phyloP scores from a whole-genome alignment of 345 rosid species.

The Eucalyptus albens region DNA sequence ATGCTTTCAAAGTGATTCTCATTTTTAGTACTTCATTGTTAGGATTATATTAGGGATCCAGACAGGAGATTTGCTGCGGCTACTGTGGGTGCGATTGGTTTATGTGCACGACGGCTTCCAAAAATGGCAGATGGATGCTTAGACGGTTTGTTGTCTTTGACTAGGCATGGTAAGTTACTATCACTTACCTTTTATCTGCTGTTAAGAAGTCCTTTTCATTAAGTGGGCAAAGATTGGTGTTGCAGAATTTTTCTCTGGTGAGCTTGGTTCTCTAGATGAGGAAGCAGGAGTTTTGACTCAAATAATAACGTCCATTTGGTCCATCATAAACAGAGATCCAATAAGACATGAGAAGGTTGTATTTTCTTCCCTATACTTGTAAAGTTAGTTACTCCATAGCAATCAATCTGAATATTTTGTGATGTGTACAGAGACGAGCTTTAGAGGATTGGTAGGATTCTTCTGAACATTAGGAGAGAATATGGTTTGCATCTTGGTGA shows the following conservation, averaged over 20 bases:
- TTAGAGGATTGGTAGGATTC: not conserved
- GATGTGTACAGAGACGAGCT: not conserved
- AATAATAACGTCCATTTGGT: constrained; percentile 63
- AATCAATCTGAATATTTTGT: not conserved
- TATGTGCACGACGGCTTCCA: constrained; percentile 64
- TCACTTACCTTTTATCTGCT: not conserved
- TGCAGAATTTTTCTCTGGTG: constrained; percentile 52
- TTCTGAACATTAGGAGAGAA: not conserved
- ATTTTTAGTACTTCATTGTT: constrained; percentile 11
- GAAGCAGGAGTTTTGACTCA: constrained; percentile 72
- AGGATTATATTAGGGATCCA: constrained; percentile 93
- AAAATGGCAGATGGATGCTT: constrained; percentile 55
- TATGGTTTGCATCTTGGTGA: not conserved
- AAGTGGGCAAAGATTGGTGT: constrained; percentile 2
- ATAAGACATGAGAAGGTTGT: constrained; percentile 67
- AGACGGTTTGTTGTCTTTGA: constrained; percentile 59
- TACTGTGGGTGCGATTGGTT: constrained; percentile 80
- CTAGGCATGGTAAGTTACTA: constrained; percentile 48
- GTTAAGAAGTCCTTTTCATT: not conserved
- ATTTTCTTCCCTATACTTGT: not conserved
- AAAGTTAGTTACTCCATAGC: not conserved
- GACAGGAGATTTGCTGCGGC: constrained; percentile 89
- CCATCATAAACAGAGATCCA: constrained; percentile 72
- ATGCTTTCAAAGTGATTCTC: constrained; percentile 8
- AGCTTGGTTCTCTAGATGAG: constrained; percentile 26